phyloP scores from a whole-genome alignment of 1,284 basidiomycete genomes.

The Malassezia sympodialis region DNA sequence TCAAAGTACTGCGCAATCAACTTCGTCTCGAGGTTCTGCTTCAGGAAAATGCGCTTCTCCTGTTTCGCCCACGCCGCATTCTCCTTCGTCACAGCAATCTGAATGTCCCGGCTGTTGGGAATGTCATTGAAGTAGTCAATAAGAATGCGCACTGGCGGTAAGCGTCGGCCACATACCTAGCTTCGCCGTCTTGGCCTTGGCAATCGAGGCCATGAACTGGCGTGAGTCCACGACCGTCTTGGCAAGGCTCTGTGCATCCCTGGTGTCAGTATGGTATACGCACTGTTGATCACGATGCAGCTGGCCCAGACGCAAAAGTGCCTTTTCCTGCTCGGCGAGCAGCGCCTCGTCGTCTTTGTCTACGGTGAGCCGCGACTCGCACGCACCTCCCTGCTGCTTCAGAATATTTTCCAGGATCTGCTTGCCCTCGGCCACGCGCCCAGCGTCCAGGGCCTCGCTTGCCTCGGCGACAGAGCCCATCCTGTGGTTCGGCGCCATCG shows the following conservation, averaged over 20 bases:
- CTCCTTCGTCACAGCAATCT: conserved; percentile 74
- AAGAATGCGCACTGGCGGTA: conserved; percentile 60
- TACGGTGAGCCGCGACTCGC: not conserved
- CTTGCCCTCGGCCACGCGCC: conserved; percentile 29
- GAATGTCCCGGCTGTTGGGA: conserved; percentile 64
- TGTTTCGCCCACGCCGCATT: conserved; percentile 85
- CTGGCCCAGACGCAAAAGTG: conserved; percentile 74
- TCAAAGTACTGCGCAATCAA: conserved; percentile 75
- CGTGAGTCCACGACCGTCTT: conserved; percentile 76
- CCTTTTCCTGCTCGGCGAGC: conserved; percentile 71
- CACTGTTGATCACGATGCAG: conserved; percentile 77
- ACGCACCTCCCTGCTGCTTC: conserved; percentile 15
- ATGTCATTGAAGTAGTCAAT: conserved; percentile 78
- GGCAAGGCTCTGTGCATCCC: conserved; percentile 74
- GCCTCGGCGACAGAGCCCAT: conserved; percentile 30
- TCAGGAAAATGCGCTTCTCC: conserved; percentile 89
- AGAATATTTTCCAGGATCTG: conserved; percentile 39
- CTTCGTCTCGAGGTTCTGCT: conserved; percentile 84
- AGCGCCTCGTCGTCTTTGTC: conserved; percentile 53
- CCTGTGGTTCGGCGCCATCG: conserved; percentile 8
- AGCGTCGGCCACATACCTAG: conserved; percentile 60
- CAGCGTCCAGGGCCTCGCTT: conserved; percentile 32
- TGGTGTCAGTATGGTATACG: conserved; percentile 49
- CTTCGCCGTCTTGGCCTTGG: conserved; percentile 97
- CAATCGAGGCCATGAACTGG: conserved; percentile 82